Evolutionary conservation across 164 flowering plant genomes (phyloP), one percentile per base, ranked within the genome.

Genomic region (Macadamia tetraphylla): DNA sequence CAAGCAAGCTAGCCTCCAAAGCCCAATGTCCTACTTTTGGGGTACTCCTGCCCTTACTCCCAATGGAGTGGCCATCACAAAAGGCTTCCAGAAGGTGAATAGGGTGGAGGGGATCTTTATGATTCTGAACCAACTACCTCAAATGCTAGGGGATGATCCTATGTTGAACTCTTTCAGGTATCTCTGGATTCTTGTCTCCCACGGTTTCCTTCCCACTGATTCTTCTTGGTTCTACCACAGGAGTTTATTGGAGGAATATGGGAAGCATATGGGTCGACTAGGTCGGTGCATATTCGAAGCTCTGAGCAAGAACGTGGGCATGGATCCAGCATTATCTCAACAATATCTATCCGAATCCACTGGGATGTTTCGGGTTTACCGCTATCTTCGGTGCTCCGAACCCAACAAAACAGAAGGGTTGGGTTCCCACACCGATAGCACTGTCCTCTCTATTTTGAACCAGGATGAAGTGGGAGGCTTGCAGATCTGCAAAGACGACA

Each of bases 371-470:
- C 79, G 95, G 1, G 75, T 86, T 9, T 81, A 89, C 61, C 78
- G 91, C 3, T 89, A 89, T 70, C 85, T 86, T 0, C 58, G 18
- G 3, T 60, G 75, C 61, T 31, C 53, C 5, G 48, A 29, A 0
- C 9, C 67, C 0, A 67, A 61, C 48, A 60, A 56, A n/a, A 64
- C 63, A 3, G 43, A 55, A 6, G 90, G 92, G 15, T 66, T 89
- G 74, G 78, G 74, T 1, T 81, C 29, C 1, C 96, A 90, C 79
- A 88, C 93, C 0, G 96, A 90, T 60, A 88, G 92, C 79, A 81
- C 92, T 0, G 79, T 86, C 0, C 58, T 90, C 12, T 72, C 93
- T 31, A 84, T 90, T n/a, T 15, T 90, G 68, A 73, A 46, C 64
- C 84, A 82, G 66, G 86, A 89, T 65, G 70, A 81, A 18, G 85